Base-by-base conservation (phyloP, 164 flowering plant genomes). In the Macadamia integrifolia region DNA sequence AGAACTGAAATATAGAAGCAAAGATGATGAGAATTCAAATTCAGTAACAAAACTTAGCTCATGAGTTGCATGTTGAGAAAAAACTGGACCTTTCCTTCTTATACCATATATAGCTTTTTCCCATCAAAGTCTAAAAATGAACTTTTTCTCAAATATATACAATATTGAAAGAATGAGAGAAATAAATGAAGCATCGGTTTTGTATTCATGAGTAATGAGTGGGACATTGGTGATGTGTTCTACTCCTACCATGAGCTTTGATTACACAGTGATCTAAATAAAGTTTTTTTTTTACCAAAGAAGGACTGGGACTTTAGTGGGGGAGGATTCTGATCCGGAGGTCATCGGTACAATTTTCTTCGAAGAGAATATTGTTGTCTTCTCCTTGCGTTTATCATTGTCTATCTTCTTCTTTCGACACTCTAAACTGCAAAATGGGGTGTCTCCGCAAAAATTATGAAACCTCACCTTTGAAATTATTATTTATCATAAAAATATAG, bases 351-450 rank as follows among this genome's bases (percentile, higher is more conserved):
- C 23, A 23, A 23, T 23, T 23, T 23, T 23, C 23, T 23, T 23
- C 23, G 23, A 23, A 23, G 23, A 23, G 23, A 23, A 23, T 23
- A 23, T 23, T 23, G 23, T 23, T 23, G 23, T 23, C 23, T 23
- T 23, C 23, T 23, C 23, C 23, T 23, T 23, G 23, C 23, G 23
- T 23, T 23, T 58, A 49, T 84, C 87, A 43, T 77, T 75, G 77
- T 72, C 74, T 72, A 84, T 84, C 72, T 79, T 79, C 23, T 74
- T 70, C 42, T 84, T 82, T 46, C 85, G 74, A 72, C 87, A 84
- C 76, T 84, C 87, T 60, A 60, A 58, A 53, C 87, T 84, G 73
- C 87, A 84, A 75, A 84, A 84, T 1, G 85, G 84, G 0, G 78
- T 61, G 55, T 84, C 85, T 71, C 87, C 82, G 77, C 8, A 52